Evolutionary conservation across 768 basidiomycete genomes (phyloP).

Genomic region (Boletellus emodensis): DNA sequence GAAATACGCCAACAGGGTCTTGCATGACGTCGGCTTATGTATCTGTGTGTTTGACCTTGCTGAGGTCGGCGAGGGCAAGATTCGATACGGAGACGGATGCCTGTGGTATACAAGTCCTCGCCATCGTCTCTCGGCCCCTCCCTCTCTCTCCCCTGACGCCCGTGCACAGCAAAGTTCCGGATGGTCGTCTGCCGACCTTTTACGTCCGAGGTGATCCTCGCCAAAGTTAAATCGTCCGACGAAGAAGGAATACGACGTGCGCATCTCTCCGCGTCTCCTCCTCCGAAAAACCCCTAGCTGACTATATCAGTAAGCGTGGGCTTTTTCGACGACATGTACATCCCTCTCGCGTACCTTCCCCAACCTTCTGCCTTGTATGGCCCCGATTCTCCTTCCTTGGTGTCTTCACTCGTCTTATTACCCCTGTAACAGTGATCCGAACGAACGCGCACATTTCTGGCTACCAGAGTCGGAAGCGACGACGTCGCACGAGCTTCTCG

Average conservation of each 20-base stretch:
- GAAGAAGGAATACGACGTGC: constrained; percentile 79
- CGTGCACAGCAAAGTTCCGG: constrained; percentile 70
- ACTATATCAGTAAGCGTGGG: constrained; percentile 65
- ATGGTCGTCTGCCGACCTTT: constrained; percentile 92
- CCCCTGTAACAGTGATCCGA: constrained; percentile 56
- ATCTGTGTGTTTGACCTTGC: constrained; percentile 86
- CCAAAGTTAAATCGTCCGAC: constrained; percentile 84
- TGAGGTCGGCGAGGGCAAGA: constrained; percentile 85
- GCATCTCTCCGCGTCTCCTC: constrained; percentile 25
- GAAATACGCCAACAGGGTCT: constrained; percentile 89
- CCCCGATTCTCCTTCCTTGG: neutral
- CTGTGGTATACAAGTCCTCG: constrained; percentile 86
- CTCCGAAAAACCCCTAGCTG: neutral
- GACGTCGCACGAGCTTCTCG: constrained; percentile 58
- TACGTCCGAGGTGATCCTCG: constrained; percentile 82
- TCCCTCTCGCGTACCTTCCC: constrained; percentile 76
- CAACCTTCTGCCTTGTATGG: constrained; percentile 75
- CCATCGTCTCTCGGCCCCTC: neutral
- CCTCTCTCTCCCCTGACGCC: constrained; percentile 1
- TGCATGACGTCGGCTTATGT: constrained; percentile 90
- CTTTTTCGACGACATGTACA: constrained; percentile 93
- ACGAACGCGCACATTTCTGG: constrained; percentile 84
- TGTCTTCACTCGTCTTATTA: neutral
- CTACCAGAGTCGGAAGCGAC: constrained; percentile 57
- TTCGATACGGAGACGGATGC: constrained; percentile 91